phyloP scores from a whole-genome alignment of 2,329 filamentous ascomycete genomes.

The Atkinsonella texensis region DNA sequence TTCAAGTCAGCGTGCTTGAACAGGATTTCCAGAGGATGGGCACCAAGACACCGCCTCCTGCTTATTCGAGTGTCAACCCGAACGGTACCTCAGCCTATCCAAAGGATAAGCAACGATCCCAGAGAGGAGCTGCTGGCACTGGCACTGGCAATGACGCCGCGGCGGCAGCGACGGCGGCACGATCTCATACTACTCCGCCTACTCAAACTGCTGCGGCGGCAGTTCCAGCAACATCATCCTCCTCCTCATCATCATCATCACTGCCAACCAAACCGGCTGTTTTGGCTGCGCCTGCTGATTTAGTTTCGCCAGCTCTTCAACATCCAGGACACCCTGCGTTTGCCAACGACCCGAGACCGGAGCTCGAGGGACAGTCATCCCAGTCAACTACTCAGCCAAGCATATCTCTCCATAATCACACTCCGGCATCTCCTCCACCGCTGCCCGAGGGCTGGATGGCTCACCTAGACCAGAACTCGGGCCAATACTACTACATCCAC shows the following conservation, averaged over 20 bases:
- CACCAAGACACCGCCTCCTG: slow-evolving; percentile 79
- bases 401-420: slow-evolving; percentile 29
- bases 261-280: slow-evolving; percentile 3
- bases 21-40: slow-evolving; percentile 78
- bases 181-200: slow-evolving; percentile 4
- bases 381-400: slow-evolving; percentile 29
- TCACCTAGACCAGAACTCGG: slow-evolving; percentile 87
- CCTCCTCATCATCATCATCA: not conserved
- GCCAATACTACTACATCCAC: slow-evolving; percentile 98
- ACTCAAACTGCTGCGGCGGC: not conserved
- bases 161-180: slow-evolving; percentile 11
- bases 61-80: slow-evolving; percentile 70
- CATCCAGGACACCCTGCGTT: slow-evolving; percentile 74
- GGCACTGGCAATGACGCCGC: slow-evolving; percentile 8
- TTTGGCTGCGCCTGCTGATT: slow-evolving; percentile 12
- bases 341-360: slow-evolving; percentile 63
- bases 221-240: not conserved
- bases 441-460: slow-evolving; percentile 97
- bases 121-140: slow-evolving; percentile 12
- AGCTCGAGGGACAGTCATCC: slow-evolving; percentile 35
- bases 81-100: slow-evolving; percentile 51
- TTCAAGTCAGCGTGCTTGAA: slow-evolving; percentile 63
- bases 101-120: slow-evolving; percentile 60
- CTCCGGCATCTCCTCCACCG: slow-evolving; percentile 77
- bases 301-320: slow-evolving; percentile 38